Evolutionary conservation across 2,329 filamentous ascomycete genomes (phyloP).

Genomic region (Fusarium chlamydosporum): DNA sequence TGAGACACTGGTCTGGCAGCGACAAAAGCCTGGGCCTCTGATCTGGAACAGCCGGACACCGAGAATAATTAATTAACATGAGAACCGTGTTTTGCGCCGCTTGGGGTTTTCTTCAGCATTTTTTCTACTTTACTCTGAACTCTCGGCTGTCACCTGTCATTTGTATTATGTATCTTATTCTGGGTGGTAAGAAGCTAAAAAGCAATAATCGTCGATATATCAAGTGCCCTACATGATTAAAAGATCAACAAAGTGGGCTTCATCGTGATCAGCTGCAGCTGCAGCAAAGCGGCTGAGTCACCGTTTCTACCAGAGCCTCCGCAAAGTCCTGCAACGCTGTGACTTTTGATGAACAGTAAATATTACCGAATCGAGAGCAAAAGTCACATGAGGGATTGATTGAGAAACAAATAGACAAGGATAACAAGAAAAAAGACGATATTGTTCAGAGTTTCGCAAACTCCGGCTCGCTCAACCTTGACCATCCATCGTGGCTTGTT

Average conservation of each 20-base stretch:
- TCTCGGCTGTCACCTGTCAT: conserved; percentile 1
- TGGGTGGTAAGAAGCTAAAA: background rate
- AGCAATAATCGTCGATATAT: background rate
- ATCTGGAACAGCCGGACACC: conserved; percentile 14
- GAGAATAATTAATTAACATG: background rate
- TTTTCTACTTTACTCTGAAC: conserved; percentile 5
- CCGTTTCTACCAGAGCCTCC: conserved; percentile 37
- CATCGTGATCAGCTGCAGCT: conserved; percentile 25
- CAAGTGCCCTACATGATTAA: background rate
- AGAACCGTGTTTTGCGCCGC: background rate
- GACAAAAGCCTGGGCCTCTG: conserved; percentile 33
- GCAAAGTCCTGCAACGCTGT: conserved; percentile 16
- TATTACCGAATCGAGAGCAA: conserved; percentile 12
- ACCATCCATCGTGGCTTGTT: conserved; percentile 14
- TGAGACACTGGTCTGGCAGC: conserved; percentile 49
- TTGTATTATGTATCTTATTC: background rate
- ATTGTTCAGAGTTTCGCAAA: conserved; percentile 20
- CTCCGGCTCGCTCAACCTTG: background rate
- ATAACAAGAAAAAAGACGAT: background rate
- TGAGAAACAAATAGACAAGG: conserved; percentile 5
- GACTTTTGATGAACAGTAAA: conserved; percentile 20
- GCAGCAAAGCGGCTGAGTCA: conserved; percentile 14
- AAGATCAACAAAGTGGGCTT: conserved; percentile 31
- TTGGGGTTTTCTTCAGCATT: too few relatives aligned
- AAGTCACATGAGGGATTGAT: conserved; percentile 23